Evolutionary conservation across 345 rosid genomes (phyloP), one percentile per base, ranked within the genome.

Genomic region (Eucalyptus erythrocorys): DNA sequence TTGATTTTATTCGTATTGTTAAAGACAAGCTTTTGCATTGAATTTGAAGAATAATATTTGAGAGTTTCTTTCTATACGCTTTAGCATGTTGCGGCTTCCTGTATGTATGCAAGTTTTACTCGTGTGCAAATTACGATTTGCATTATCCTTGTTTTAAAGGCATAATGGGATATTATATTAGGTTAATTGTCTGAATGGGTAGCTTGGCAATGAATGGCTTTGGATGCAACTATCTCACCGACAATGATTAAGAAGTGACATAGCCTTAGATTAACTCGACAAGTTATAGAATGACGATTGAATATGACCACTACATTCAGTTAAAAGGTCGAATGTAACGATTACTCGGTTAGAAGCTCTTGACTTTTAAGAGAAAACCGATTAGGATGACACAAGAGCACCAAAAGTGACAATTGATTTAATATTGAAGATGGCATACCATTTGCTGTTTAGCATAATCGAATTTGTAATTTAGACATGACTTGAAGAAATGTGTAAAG

Each of bases 201-300:
- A 66, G 22, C 40, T 66, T 66, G 40, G 1, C 8, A 12, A 34
- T 6, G 13, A 61, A 19, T 30, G 8, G 6, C 6, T 68, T 32
- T 68, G 43, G 13, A 34, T 17, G 8, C 42, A 34, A 9, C 2
- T 43, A 34, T 68, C 43, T 17, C 4, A 5, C 3, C 13, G 0
- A 15, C 2, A 8, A 32, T 7, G 3, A 32, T 16, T 4, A 1
- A 0, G 7, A 68, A 2, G 7, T 34, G 6, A 3, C 16, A 19
- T 66, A 32, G 3, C 22, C 40, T 13, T 66, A 66, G 22, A 66
- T 6, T 66, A 32, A 32, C 80, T 32, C 13, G 0, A 34, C 24
- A 32, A 8, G 2, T 16, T 4, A 32, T 32, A 4, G 24, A 16
- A 32, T 19, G 7, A 68, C 3, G 2, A 68, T 5, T 2, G 0